A percentile compares a stretch with the other conserved stretches of the same genome.
Conservation (phyloP, 1,139 yeast species). For the Pichia sp. region DNA sequence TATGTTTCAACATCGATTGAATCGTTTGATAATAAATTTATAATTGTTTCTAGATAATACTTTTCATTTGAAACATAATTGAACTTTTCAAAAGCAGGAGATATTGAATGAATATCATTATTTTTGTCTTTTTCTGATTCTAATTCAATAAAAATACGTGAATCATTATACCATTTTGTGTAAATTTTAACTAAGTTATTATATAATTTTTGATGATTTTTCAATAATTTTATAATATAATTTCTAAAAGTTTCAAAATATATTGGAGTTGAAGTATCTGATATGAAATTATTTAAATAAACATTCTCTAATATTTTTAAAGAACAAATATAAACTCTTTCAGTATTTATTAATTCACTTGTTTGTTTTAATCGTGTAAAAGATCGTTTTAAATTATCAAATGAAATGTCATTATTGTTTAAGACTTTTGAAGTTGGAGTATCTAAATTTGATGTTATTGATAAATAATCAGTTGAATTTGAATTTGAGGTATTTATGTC, state of each 20-base stretch:
- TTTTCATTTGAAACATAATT: conserved; percentile 19
- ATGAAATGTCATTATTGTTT: conserved; percentile 2
- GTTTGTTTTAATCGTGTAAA: conserved; percentile 34
- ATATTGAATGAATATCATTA: too few species aligned
- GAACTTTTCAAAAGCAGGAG: conserved; percentile 22
- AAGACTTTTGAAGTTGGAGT: conserved; percentile 12
- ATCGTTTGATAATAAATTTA: conserved; percentile 28
- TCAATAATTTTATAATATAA: conserved; percentile 26
- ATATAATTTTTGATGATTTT: conserved; percentile 29
- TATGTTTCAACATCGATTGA: conserved; percentile 34
- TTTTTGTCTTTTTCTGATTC: not conserved
- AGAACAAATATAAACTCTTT: conserved; percentile 39
- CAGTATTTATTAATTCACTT: conserved; percentile 45
- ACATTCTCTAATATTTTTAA: conserved; percentile 36
- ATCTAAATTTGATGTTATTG: conserved; percentile 6
- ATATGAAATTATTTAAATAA: conserved; percentile 34
- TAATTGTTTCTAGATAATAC: conserved; percentile 25
- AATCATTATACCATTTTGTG: conserved; percentile 16
- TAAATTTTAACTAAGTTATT: conserved; percentile 21
- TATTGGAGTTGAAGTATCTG: conserved; percentile 24
- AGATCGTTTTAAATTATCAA: conserved; percentile 13
- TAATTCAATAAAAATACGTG: conserved; percentile 11
- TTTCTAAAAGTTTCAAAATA: conserved; percentile 28
- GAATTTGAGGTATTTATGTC: too few species aligned
- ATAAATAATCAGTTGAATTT: not conserved